Base-by-base conservation (phyloP, 192 early-diverging fungal species). In the Entomortierella lignicola region DNA sequence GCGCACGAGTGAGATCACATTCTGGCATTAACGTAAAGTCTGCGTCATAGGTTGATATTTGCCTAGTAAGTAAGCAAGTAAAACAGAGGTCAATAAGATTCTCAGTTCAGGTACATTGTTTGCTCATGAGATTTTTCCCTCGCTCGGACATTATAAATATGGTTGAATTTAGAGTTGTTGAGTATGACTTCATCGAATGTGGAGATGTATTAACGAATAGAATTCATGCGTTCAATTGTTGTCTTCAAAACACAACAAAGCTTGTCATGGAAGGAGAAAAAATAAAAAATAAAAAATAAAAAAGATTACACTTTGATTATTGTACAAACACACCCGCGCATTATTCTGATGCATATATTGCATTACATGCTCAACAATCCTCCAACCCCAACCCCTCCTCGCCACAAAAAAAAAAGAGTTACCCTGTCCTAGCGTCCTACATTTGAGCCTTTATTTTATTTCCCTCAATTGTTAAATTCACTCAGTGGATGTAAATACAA, bases 1-100 rank as follows among this genome's bases (percentile, higher is more conserved):
- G 67, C 11, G 75, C 67, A 17, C 75, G 66, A 15, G 41, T 63
- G 27, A 79, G 75, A 12, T 79, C 75, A 34, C 67, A 79, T 63
- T 79, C 75, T 27, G 75, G 75, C 57, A 79, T 21, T 17, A 79
- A 56, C n/a, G 75, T 79, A 65, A 79, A 79, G 48, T 79, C 75
- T 0, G 67, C 75, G 43, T 79, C 75, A 55, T 79, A 79, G 5
- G 75, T 79, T 18, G 73, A 77, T 77, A 77, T 77, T 69, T 77
- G 73, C 60, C 73, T 77, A 25, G 8, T 37, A 52, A 8, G 18
- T 4, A 42, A 32, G 41, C 20, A 21, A 51, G 21, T 18, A 60
- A 20, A 52, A 21, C 10, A 59, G 55, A 41, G 42, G 17, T 20
- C 20, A 20, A 20, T 15, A 20, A 12, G 5, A 12, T 20, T 47